A percentile compares a stretch with the other conserved stretches of the same genome.
Evolutionary conservation across 1,284 basidiomycete species (phyloP).

Genomic region (Polyporus tsugae): DNA sequence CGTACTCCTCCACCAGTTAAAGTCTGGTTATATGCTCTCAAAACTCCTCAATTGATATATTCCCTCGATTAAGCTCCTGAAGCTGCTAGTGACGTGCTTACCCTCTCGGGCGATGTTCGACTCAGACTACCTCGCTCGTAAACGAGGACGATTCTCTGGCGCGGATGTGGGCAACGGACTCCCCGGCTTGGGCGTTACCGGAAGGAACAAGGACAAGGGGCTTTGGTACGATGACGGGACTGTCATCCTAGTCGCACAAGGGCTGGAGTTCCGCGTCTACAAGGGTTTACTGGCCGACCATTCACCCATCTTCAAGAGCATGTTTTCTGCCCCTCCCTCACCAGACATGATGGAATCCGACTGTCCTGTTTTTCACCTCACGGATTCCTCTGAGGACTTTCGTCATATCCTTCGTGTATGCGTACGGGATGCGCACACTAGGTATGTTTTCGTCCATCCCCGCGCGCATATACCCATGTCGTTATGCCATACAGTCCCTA

Average conservation of each 20-base stretch:
- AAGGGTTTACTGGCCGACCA: conserved; percentile 69
- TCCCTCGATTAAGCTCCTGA: no score
- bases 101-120: background rate
- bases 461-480: background rate
- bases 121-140: background rate
- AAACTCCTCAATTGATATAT: background rate
- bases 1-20: background rate
- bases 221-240: conserved; percentile 79
- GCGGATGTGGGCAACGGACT: background rate
- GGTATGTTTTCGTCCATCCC: background rate
- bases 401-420: background rate
- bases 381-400: background rate
- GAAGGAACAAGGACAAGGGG: conserved; percentile 41
- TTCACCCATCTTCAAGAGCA: conserved; percentile 66
- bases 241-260: conserved; percentile 61
- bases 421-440: background rate
- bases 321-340: conserved; percentile 15
- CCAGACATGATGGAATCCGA: background rate
- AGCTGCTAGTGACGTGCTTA: background rate
- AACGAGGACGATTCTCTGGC: background rate
- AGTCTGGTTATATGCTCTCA: background rate
- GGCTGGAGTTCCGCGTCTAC: conserved; percentile 72
- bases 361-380: background rate
- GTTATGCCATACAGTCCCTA: background rate
- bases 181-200: background rate